Conservation (phyloP, 2,329 filamentous ascomycete species). For the Aureobasidium sp. region DNA sequence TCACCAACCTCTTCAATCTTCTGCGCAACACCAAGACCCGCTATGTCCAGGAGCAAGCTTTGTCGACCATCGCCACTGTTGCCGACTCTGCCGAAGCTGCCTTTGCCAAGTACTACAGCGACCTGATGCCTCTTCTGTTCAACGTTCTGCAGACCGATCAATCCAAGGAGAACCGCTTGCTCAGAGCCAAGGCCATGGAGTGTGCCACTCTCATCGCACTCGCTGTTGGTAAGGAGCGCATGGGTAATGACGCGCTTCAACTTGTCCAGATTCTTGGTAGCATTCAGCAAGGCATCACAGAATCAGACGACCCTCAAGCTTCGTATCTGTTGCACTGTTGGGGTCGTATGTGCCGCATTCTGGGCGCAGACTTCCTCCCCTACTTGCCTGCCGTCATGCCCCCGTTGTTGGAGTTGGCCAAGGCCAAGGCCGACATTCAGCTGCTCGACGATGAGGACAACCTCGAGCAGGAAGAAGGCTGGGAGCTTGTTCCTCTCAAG, state of each 20-base stretch:
- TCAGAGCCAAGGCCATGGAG: constrained; percentile 97
- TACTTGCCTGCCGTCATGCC: constrained; percentile 93
- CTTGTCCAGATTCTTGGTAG: constrained; percentile 80
- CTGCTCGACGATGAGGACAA: constrained; percentile 92
- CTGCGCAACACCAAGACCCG: constrained; percentile 78
- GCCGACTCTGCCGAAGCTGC: constrained; percentile 96
- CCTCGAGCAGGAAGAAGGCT: constrained; percentile 89
- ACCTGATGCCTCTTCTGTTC: constrained; percentile 89
- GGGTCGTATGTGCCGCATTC: constrained; percentile 95
- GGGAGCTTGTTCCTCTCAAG: constrained; percentile 94
- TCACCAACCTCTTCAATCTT: constrained; percentile 78
- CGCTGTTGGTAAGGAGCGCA: constrained; percentile 87
- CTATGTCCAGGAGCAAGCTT: constrained; percentile 93
- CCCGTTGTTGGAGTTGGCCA: constrained; percentile 80
- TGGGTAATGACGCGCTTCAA: constrained; percentile 78
- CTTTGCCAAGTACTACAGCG: constrained; percentile 92
- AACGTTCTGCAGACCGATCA: constrained; percentile 83
- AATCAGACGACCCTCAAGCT: constrained; percentile 89
- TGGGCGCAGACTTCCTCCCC: constrained; percentile 83
- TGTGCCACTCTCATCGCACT: constrained; percentile 93
- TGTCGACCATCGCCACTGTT: constrained; percentile 97
- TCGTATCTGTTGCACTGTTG: constrained; percentile 98
- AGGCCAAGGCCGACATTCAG: constrained; percentile 95
- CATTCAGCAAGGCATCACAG: constrained; percentile 80
- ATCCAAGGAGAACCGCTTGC: constrained; percentile 83